Evolutionary conservation across 495 filamentous ascomycete genomes (phyloP).

Genomic region (Tuber magnatum): DNA sequence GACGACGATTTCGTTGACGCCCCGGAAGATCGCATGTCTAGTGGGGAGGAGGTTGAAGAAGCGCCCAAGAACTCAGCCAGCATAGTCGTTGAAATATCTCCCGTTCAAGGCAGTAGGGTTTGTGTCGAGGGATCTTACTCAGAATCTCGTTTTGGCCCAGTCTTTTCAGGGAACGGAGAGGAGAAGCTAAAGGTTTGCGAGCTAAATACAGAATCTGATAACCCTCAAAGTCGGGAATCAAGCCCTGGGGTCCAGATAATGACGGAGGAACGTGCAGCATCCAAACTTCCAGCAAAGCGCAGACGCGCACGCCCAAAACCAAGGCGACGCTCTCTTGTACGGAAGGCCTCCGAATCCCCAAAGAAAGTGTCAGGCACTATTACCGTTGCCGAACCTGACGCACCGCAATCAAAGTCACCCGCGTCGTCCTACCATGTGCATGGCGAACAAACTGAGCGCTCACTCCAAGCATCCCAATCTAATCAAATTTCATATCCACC

Average conservation of each 20-base stretch:
- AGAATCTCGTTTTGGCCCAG: background rate
- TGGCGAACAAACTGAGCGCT: background rate
- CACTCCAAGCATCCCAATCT: background rate
- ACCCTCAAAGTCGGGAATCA: background rate
- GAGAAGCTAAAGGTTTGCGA: background rate
- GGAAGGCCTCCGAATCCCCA: background rate
- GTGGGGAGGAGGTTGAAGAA: background rate
- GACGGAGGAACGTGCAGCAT: slow-evolving; percentile 25
- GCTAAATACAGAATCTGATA: background rate
- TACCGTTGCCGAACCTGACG: background rate
- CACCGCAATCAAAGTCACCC: background rate
- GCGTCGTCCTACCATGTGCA: background rate
- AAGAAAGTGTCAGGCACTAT: background rate
- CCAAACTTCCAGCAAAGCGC: slow-evolving; percentile 3
- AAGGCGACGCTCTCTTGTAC: background rate
- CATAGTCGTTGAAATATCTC: slow-evolving; percentile 1
- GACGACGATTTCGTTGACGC: slow-evolving; percentile 31
- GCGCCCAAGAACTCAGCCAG: background rate
- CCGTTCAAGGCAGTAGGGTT: background rate
- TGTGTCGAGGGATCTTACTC: background rate
- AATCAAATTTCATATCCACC: background rate
- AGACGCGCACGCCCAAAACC: background rate
- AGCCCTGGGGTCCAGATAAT: slow-evolving; percentile 31
- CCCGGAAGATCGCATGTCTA: slow-evolving; percentile 13
- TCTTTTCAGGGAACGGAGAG: background rate